These are phyloP conservation scores for Zoysia matrella DNA, from an alignment of 202 grass and related monocot species.

Conservation along the genomic window DNA sequence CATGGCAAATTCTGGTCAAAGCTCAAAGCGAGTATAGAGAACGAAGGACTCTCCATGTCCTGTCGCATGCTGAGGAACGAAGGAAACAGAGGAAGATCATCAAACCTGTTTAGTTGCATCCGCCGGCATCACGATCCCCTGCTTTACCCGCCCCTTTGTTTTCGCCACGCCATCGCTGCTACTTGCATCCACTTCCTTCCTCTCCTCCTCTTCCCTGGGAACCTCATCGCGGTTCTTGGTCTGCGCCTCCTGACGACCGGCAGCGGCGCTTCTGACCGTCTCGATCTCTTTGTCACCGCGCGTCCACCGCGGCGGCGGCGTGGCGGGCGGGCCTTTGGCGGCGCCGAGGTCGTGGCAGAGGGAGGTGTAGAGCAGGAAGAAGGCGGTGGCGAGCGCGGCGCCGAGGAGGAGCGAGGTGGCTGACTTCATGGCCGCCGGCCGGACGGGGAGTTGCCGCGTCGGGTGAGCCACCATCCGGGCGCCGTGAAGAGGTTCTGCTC, in stretches of 20 bases:
- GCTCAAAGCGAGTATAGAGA: too few species aligned
- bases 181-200: neutral
- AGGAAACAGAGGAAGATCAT: neutral
- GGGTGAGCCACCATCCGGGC: too few species aligned
- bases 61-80: too few species aligned
- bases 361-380: slow-evolving; percentile 61
- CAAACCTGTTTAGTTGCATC: neutral
- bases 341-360: slow-evolving; percentile 37
- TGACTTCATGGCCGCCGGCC: slow-evolving; percentile 36
- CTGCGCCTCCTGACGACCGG: neutral
- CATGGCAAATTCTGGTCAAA: too few species aligned
- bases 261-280: neutral
- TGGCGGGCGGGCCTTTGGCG: neutral
- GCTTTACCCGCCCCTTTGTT: neutral
- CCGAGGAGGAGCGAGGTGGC: slow-evolving; percentile 61
- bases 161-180: neutral
- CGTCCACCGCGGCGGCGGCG: slow-evolving; percentile 3
- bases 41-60: too few species aligned
- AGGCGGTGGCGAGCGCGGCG: slow-evolving; percentile 59
- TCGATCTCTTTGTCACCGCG: neutral
- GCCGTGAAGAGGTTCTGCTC: too few species aligned
- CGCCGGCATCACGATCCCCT: slow-evolving; percentile 32
- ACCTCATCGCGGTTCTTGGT: too few species aligned
- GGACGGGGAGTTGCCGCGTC: too few species aligned
- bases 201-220: neutral